Base-by-base conservation (phyloP, 768 basidiomycete species). In the Suillus alpinus region DNA sequence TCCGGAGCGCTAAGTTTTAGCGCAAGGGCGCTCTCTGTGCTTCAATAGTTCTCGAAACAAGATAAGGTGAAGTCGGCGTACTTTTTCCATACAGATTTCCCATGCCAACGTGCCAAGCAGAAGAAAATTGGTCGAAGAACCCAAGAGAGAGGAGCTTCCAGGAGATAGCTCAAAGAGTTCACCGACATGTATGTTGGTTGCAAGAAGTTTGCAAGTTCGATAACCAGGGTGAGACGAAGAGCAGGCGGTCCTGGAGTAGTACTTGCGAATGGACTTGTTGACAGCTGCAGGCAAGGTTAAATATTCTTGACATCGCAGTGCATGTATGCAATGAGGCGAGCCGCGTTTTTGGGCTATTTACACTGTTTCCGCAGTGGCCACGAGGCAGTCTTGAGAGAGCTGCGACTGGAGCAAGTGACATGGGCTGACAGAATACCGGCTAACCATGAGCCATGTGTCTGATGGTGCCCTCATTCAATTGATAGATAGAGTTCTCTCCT, bases 331-430 rank as follows among this genome's bases (percentile, higher is more conserved):
- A 2, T n/a, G 49, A 50, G 18, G 49, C 49, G 18, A 31, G 49
- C 29, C 29, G 16, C 9, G 31, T 31, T 31, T 26, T 13, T 23
- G 44, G 44, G 44, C 13, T 23, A 13, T 23, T 49, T 49, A 16
- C 49, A 31, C 18, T 50, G 29, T 31, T n/a, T 12, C 5, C 2
- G 5, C 31, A 50, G 14, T 9, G 31, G 18, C 31, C 49, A 50
- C 43, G 78, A 43, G 62, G 61, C 26, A 71, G 69, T 49, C 16
- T 49, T 49, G 29, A 10, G 37, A 37, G 49, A 18, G 49, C 8
- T 31, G 49, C 18, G 3, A 26, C 6, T 47, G 46, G 26, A 47
- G 26, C 23, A 26, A 32, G 29, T 29, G 14, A 8, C 44, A 46
- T 14, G 23, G 44, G 46, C 16, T 50, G 49, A 50, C 29, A 50